phyloP scores from a whole-genome alignment of 192 early-diverging fungal species.

The Coemansia guatemalensis region DNA sequence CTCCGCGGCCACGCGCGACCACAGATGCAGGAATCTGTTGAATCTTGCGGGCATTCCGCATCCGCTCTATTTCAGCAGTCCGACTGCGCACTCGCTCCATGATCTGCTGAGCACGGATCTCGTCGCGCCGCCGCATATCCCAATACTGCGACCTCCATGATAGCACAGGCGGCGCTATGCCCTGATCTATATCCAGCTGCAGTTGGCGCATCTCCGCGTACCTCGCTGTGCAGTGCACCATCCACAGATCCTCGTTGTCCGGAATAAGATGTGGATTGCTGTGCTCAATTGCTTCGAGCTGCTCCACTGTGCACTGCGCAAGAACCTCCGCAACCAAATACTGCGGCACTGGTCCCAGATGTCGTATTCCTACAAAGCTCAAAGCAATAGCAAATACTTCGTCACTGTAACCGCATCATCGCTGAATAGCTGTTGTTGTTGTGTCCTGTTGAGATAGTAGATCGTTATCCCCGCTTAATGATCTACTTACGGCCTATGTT shows the following conservation, averaged over 20 bases:
- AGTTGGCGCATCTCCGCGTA: conserved; percentile 16
- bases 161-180: conserved; percentile 3
- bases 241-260: conserved; percentile 48
- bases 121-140: conserved; percentile 31
- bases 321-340: conserved; percentile 31
- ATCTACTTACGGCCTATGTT: conserved; percentile 30
- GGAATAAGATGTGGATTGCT: conserved; percentile 40
- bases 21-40: conserved; percentile 8
- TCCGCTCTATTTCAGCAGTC: conserved; percentile 26
- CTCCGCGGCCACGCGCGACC: not conserved
- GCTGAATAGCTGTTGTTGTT: not conserved
- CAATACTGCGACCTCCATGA: conserved; percentile 42
- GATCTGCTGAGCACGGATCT: conserved; percentile 36
- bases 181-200: conserved; percentile 11
- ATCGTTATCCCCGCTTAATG: not conserved
- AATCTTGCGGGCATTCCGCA: conserved; percentile 32
- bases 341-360: conserved; percentile 36
- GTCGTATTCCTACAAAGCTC: conserved; percentile 16
- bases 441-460: not conserved
- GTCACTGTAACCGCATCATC: too few relatives aligned
- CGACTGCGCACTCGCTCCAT: conserved; percentile 33
- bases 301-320: conserved; percentile 41
- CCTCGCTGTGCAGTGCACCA: conserved; percentile 19
- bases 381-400: not conserved
- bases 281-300: conserved; percentile 40